Base-by-base conservation (phyloP, 2,329 filamentous ascomycete species). In the Lachnellula subtilissima region DNA sequence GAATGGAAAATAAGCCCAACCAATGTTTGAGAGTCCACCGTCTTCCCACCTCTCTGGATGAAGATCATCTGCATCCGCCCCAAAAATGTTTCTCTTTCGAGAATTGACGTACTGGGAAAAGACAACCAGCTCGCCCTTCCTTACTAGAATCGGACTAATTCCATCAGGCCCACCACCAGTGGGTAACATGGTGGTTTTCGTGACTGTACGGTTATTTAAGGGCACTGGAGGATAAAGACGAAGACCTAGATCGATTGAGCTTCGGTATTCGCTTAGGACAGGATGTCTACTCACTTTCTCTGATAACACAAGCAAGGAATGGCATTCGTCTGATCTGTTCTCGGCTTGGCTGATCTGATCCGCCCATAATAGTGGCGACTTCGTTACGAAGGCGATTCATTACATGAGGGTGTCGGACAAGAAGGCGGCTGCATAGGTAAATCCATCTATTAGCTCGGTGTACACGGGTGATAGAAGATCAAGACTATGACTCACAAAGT, bases 311-410 rank as follows among this genome's bases (percentile, higher is more conserved):
- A 23, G 52, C 19, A 36, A 61, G 57, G 43, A 43, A 63, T 40
- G 52, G 49, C 54, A 60, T 56, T 19, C 40, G 48, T 28, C 40
- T 50, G 25, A 61, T 58, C 32, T 53, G 54, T 11, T 53, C 50
- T 22, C 54, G 36, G 45, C 22, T 53, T 7, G n/a, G 48, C 42
- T 28, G 28, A 8, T 55, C 68, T 74, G 73, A 73, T 66, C 77
- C 75, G 47, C 77, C 83, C 53, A 86, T 61, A 12, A 81, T 77
- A 67, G 75, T 79, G 2, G 56, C 52, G 5, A 80, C 72, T 64
- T 81, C 78, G 3, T 57, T 56, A 54, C 72, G 72, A 22, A 83
- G 66, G 32, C 71, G 73, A 8, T 64, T 56, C 23, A 75, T 74
- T 2, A 77, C 70, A 5, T 72, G 70, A 0, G 74, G 74, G 43